A percentile compares a stretch with the other conserved stretches of the same genome.
phyloP scores from a whole-genome alignment of 495 filamentous ascomycete species.

The Hamigera avellanea region DNA sequence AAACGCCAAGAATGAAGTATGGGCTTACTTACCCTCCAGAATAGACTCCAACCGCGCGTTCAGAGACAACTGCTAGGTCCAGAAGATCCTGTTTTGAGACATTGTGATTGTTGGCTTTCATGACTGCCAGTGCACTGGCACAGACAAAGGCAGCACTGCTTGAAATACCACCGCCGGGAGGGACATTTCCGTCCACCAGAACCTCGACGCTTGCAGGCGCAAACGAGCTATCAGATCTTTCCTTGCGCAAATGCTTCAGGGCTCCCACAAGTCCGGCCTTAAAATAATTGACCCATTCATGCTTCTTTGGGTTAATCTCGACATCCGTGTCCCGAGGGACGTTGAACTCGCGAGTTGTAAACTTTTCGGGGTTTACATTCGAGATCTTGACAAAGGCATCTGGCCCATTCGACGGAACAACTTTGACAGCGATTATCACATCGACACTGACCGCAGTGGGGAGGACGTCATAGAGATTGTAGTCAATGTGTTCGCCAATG shows the following conservation, averaged over 20 bases:
- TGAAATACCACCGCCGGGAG: conserved; percentile 80
- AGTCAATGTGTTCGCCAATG: conserved; percentile 98
- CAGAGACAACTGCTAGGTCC: conserved; percentile 85
- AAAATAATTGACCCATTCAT: conserved; percentile 99
- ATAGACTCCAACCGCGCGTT: conserved; percentile 90
- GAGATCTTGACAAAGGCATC: conserved; percentile 51
- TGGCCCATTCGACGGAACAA: conserved; percentile 27
- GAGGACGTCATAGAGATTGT: conserved; percentile 89
- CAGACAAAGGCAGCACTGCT: conserved; percentile 93
- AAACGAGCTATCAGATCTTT: conserved; percentile 38
- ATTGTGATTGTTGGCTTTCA: conserved; percentile 74
- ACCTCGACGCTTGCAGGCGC: conserved; percentile 73
- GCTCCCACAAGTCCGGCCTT: conserved; percentile 81
- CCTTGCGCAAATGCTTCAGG: conserved; percentile 63
- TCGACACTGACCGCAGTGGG: conserved; percentile 93
- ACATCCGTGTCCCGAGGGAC: conserved; percentile 55
- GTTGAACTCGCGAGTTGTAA: conserved; percentile 63
- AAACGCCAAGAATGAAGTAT: conserved; percentile 1
- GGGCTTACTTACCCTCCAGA: conserved; percentile 66
- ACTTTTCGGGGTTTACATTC: conserved; percentile 69
- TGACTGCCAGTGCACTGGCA: conserved; percentile 75
- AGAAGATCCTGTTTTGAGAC: conserved; percentile 84
- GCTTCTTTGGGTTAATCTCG: conserved; percentile 69
- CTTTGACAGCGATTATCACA: conserved; percentile 74
- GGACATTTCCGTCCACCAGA: conserved; percentile 83